Evolutionary conservation across 1,284 basidiomycete genomes (phyloP).

Genomic region (Violaceomyces palustris): DNA sequence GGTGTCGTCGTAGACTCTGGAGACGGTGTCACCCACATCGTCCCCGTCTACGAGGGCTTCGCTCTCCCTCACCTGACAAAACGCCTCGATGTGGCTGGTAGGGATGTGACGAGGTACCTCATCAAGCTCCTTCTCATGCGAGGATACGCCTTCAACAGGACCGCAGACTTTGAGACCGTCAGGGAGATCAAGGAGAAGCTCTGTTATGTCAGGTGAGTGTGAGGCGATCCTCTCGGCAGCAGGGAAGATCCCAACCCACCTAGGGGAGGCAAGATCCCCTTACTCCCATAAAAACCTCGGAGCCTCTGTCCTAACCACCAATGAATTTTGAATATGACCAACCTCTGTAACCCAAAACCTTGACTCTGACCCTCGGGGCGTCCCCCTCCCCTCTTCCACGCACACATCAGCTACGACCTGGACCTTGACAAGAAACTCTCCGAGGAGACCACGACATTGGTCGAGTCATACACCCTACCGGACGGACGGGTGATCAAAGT

Average conservation of each 20-base stretch:
- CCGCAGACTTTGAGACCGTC: conserved; percentile 98
- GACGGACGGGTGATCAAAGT: conserved; percentile 96
- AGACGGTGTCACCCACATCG: conserved; percentile 97
- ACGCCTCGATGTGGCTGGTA: conserved; percentile 85
- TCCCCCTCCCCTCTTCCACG: too few species aligned
- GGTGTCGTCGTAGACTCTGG: conserved; percentile 98
- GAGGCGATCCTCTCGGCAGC: not conserved
- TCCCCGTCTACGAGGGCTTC: conserved; percentile 96
- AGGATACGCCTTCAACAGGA: conserved; percentile 98
- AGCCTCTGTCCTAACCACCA: too few species aligned
- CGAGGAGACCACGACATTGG: conserved; percentile 92
- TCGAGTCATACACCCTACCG: conserved; percentile 95
- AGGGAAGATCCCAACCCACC: too few species aligned
- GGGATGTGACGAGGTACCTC: conserved; percentile 95
- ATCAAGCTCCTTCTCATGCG: conserved; percentile 98
- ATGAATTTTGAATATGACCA: too few species aligned
- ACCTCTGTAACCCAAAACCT: too few species aligned
- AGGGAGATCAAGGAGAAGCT: conserved; percentile 97
- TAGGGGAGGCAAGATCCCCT: too few species aligned
- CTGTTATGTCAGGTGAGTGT: conserved; percentile 83
- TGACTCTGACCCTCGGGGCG: too few species aligned
- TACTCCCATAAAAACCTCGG: too few species aligned
- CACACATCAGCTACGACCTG: conserved; percentile 77
- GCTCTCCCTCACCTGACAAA: conserved; percentile 89
- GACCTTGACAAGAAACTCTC: conserved; percentile 87